These are phyloP conservation scores for Globisporangium alternatum DNA, from an alignment of 352 stramenopile genomes.

Conservation along the genomic window DNA sequence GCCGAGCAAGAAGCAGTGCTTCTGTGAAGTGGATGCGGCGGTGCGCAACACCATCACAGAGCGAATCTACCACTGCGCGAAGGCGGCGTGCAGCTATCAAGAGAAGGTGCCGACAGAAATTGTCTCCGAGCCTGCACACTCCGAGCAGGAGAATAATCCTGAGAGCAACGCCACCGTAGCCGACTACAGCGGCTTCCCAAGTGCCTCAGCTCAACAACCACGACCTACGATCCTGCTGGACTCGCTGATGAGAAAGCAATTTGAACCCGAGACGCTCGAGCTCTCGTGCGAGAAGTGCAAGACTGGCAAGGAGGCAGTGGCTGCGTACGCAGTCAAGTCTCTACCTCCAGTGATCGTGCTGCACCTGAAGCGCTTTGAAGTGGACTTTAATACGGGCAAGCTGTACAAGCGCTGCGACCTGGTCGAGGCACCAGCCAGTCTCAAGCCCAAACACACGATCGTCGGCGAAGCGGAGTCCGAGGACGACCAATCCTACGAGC, in stretches of 20 bases:
- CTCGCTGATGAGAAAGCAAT: slow-evolving; percentile 71
- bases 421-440: slow-evolving; percentile 51
- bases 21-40: slow-evolving; percentile 47
- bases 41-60: slow-evolving; percentile 31
- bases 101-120: slow-evolving; percentile 32
- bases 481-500: slow-evolving; percentile 31
- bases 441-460: slow-evolving; percentile 40
- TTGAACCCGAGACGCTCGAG: slow-evolving; percentile 73
- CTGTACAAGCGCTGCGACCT: slow-evolving; percentile 80
- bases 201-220: background rate
- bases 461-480: slow-evolving; percentile 24
- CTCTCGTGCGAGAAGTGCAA: slow-evolving; percentile 86
- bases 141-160: background rate
- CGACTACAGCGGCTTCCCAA: background rate
- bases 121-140: background rate
- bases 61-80: slow-evolving; percentile 55
- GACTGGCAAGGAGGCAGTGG: slow-evolving; percentile 54
- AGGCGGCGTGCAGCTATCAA: slow-evolving; percentile 58
- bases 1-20: slow-evolving; percentile 43
- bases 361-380: slow-evolving; percentile 86
- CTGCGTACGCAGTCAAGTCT: slow-evolving; percentile 60
- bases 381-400: slow-evolving; percentile 58
- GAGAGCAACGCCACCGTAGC: background rate
- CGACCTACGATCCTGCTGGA: slow-evolving; percentile 44
- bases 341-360: slow-evolving; percentile 72